Conservation (phyloP, 2,329 filamentous ascomycete species). For the Epichloe brachyelytri region DNA sequence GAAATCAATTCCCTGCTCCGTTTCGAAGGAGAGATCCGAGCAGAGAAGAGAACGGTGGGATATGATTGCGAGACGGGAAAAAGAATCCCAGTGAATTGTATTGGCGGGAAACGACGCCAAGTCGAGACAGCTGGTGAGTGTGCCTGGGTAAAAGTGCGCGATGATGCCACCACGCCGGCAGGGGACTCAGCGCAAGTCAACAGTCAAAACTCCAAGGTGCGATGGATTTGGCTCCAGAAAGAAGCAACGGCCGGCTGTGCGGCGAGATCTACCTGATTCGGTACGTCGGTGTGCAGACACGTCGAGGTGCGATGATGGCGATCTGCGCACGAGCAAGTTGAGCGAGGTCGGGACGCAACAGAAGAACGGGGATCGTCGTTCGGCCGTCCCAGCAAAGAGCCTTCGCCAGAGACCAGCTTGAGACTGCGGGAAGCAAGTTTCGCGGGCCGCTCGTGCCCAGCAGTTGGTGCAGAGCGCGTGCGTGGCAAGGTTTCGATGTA, state of each 20-base stretch:
- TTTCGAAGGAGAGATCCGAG: not conserved
- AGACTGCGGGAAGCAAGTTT: not conserved
- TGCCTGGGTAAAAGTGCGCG: not conserved
- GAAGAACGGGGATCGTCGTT: slow-evolving; percentile 10
- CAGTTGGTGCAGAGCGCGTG: slow-evolving; percentile 1
- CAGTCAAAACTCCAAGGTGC: not conserved
- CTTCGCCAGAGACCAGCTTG: not conserved
- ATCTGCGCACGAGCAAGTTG: slow-evolving; percentile 7
- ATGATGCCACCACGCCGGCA: slow-evolving; percentile 4
- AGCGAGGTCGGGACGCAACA: slow-evolving; percentile 11
- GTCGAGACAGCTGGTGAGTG: slow-evolving; percentile 4
- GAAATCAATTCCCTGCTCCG: not conserved
- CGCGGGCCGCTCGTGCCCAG: not conserved
- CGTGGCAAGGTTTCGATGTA: not conserved
- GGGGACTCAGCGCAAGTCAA: slow-evolving; percentile 1
- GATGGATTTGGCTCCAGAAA: slow-evolving; percentile 1
- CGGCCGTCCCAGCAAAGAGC: not conserved
- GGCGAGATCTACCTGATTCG: not conserved
- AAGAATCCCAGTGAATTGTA: not conserved
- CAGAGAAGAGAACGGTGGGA: not conserved
- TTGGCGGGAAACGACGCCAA: not conserved
- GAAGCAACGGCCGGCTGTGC: not conserved
- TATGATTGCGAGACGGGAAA: not conserved
- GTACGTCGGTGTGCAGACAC: not conserved
- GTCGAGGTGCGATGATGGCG: not conserved